Conservation (phyloP, 2,329 filamentous ascomycete species). For the Paecilomyces formosus region DNA sequence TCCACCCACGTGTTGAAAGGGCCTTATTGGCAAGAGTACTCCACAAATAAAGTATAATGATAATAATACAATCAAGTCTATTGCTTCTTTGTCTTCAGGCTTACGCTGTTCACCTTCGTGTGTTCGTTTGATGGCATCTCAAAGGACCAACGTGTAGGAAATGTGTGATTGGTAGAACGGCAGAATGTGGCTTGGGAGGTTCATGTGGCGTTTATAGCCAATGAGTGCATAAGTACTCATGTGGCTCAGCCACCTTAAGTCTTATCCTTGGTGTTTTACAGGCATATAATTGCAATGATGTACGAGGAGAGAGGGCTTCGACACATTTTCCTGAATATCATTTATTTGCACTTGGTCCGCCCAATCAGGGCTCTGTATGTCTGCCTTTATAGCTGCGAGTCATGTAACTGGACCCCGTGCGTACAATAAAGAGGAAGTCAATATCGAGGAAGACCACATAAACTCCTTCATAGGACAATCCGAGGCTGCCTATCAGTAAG, state of each 20-base stretch:
- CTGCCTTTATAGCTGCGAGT: not conserved
- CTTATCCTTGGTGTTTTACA: not conserved
- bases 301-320: not conserved
- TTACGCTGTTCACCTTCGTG: not conserved
- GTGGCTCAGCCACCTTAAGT: not conserved
- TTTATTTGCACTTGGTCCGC: not conserved
- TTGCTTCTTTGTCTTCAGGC: not conserved
- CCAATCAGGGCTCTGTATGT: not conserved
- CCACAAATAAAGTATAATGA: not conserved
- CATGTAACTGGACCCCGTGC: not conserved
- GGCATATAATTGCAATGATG: not conserved
- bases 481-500: not conserved
- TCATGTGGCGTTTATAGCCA: not conserved
- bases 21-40: not conserved
- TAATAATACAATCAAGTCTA: not conserved
- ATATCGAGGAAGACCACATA: not conserved
- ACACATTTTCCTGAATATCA: not conserved
- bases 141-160: not conserved
- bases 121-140: not conserved
- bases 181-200: not conserved
- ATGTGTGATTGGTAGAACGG: not conserved
- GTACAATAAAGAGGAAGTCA: not conserved
- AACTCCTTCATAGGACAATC: not conserved
- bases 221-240: not conserved
- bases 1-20: not conserved